Percentiles rank a stretch among this genome's conserved stretches.
Conservation (phyloP, 2,329 filamentous ascomycete genomes). For the Zymoseptoria crescenta region DNA sequence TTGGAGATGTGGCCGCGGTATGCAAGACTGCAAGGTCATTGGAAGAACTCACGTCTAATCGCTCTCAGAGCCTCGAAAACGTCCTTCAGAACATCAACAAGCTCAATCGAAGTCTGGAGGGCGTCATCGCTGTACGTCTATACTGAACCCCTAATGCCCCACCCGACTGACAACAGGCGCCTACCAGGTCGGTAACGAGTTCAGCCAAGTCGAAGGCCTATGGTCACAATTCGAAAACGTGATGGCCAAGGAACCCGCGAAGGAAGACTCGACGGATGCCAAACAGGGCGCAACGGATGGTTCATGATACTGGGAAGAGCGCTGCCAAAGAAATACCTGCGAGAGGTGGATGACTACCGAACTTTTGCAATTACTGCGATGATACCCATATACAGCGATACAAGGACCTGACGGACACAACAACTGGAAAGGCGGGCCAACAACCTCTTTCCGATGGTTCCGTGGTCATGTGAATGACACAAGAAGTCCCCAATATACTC, state of each 20-base stretch:
- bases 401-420: not conserved
- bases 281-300: constrained; percentile 20
- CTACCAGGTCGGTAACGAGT: constrained; percentile 71
- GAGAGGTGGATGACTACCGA: not conserved
- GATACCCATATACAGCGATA: not conserved
- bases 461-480: not conserved
- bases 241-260: constrained; percentile 59
- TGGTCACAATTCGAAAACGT: constrained; percentile 97
- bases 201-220: constrained; percentile 89
- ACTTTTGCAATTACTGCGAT: not conserved
- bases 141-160: not conserved
- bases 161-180: not conserved
- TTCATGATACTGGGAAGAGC: not conserved
- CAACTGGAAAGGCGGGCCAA: not conserved
- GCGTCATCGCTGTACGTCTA: constrained; percentile 69
- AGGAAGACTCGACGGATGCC: constrained; percentile 29
- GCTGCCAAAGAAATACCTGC: not conserved
- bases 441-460: not conserved
- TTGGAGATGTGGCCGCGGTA: constrained; percentile 67
- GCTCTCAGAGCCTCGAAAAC: constrained; percentile 63
- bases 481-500: not conserved
- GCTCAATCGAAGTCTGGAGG: constrained; percentile 83
- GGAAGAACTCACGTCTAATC: not conserved
- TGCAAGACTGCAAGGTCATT: constrained; percentile 2
- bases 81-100: constrained; percentile 95